Conservation (phyloP, 495 filamentous ascomycete genomes). For the Hyaloscypha variabilis region DNA sequence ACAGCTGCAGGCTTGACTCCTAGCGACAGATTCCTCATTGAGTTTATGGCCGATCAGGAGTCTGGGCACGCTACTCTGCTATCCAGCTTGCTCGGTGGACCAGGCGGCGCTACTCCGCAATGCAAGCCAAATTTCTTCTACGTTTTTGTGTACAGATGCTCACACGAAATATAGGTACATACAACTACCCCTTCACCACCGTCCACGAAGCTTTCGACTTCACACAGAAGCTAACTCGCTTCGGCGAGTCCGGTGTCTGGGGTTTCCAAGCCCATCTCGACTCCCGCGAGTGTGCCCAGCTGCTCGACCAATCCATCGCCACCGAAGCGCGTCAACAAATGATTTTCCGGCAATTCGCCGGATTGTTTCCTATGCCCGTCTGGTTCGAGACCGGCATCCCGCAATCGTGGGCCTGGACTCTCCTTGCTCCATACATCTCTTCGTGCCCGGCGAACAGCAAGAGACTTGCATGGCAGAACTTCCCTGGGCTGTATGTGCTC, state of each 20-base stretch:
- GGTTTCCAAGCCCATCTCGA: constrained; percentile 84
- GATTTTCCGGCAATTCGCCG: constrained; percentile 85
- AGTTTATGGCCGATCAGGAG: constrained; percentile 88
- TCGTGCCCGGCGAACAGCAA: constrained; percentile 76
- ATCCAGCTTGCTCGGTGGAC: constrained; percentile 75
- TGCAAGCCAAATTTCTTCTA: constrained; percentile 49
- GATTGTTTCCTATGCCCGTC: constrained; percentile 82
- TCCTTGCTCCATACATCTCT: constrained; percentile 83
- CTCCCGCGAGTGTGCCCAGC: constrained; percentile 69
- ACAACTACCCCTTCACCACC: constrained; percentile 80
- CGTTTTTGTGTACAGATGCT: too few relatives aligned
- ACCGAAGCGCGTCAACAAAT: constrained; percentile 88
- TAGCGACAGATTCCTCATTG: constrained; percentile 71
- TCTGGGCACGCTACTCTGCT: constrained; percentile 78
- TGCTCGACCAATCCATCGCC: constrained; percentile 76
- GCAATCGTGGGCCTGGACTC: constrained; percentile 86
- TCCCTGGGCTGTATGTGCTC: constrained; percentile 70
- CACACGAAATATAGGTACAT: too few relatives aligned
- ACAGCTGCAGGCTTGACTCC: constrained; percentile 64
- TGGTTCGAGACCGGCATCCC: constrained; percentile 84
- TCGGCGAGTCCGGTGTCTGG: constrained; percentile 81
- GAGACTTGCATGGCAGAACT: constrained; percentile 85
- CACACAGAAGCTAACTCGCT: constrained; percentile 82
- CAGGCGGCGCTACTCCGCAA: constrained; percentile 65
- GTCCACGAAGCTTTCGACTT: constrained; percentile 85